Conservation (phyloP, 169 alveolate species). For the Plasmodium blacklocki region DNA sequence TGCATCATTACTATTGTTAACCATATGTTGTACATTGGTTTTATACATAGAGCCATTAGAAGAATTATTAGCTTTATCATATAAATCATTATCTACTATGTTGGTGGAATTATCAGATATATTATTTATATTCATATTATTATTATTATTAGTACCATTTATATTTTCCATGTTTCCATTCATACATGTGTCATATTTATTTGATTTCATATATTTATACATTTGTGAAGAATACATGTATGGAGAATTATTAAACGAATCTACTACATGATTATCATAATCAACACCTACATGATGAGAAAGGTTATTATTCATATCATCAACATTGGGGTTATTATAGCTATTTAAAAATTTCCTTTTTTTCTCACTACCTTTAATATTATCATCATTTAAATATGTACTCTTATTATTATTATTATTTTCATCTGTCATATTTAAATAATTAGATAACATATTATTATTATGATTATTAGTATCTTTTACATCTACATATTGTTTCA, state of each 20-base stretch:
- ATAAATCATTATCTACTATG: background rate
- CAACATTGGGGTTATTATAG: background rate
- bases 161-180: background rate
- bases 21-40: constrained; percentile 2
- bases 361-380: background rate
- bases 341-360: background rate
- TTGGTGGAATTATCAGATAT: background rate
- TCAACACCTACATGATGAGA: background rate
- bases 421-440: background rate
- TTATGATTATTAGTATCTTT: background rate
- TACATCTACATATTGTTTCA: constrained; percentile 4
- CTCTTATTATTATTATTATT: background rate
- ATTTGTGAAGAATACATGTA: background rate
- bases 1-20: background rate
- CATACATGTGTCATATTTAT: background rate
- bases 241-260: background rate
- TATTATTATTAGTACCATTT: background rate
- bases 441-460: background rate
- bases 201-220: background rate
- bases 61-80: constrained; percentile 1
- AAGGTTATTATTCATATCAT: background rate
- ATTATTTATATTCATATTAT: background rate
- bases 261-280: background rate
- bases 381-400: background rate
- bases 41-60: background rate